Evolutionary conservation across 148 eudicot species (phyloP), one percentile per base, ranked within the genome.

Genomic region (Nepenthes gracilis): DNA sequence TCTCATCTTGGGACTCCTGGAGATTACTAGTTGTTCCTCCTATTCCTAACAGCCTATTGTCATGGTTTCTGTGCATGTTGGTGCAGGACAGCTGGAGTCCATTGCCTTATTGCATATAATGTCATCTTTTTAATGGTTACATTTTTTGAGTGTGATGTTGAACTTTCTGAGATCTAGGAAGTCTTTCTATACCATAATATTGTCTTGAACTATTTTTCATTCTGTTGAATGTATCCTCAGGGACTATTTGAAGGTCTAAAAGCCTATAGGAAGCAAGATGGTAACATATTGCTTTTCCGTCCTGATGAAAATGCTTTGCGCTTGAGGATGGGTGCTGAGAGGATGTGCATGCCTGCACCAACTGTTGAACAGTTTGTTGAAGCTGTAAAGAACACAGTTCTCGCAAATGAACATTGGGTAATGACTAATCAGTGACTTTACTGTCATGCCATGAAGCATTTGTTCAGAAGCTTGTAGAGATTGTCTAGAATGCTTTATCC

Each of bases 291-390:
- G 57, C 79, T 93, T 57, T 93, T 93, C 69, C 97, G 97, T 52
- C 99, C 99, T 4, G 83, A 78, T 66, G 95, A 93, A 81, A 93
- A 93, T 75, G 97, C 95, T 36, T 15, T 70, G 61, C 78, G 99
- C 43, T 63, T 93, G 80, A 83, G 78, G 67, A 65, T 43, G 52
- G 99, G 99, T 50, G 95, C 99, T n/a, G 97, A 89, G 65, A 83
- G 99, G 64, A 89, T 93, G 95, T 93, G 99, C 80, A 93, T 93
- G 99, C 85, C 92, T 70, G 82, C 97, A 43, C 99, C 99, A 53
- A 79, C 84, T 52, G 89, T 86, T 63, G 95, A 86, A 34, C 95
- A 93, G 70, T 93, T 93, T 73, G 59, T 93, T 73, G 85, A 82
- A 76, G 96, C 99, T 64, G 99, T 93, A n/a, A 84, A 78, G 71